These are phyloP conservation scores for Agaricales sp. DNA, from an alignment of 1,284 basidiomycete genomes.

Conservation along the genomic window DNA sequence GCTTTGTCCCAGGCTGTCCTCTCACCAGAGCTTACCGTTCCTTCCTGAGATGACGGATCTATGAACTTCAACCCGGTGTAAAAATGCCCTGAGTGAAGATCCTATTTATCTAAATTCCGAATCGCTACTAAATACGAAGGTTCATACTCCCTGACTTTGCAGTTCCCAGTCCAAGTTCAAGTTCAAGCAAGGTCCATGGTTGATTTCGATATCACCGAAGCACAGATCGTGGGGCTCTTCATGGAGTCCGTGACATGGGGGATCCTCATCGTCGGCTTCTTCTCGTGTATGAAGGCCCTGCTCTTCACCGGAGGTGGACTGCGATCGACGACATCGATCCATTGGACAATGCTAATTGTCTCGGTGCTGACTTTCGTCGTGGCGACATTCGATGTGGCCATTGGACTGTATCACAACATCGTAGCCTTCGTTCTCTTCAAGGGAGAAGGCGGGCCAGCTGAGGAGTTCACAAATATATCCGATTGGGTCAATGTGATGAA, in stretches of 20 bases:
- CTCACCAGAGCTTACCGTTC: no score
- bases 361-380: conserved; percentile 3
- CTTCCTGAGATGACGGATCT: no score
- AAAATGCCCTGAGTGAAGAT: no score
- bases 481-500: conserved; percentile 8
- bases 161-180: no score
- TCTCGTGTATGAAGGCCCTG: conserved; percentile 4
- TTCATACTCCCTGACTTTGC: no score
- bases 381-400: conserved; percentile 3
- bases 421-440: conserved; percentile 3
- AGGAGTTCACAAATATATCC: conserved; percentile 4
- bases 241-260: conserved; percentile 6
- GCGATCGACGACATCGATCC: conserved; percentile 5
- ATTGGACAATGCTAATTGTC: conserved; percentile 5
- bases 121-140: no score
- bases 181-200: no score
- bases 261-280: conserved; percentile 5
- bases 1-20: no score
- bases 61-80: no score
- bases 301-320: not conserved
- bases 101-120: no score
- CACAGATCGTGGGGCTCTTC: conserved; percentile 4
- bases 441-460: conserved; percentile 1
- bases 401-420: conserved; percentile 4
- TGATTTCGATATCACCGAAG: conserved; percentile 6